Evolutionary conservation across 495 filamentous ascomycete genomes (phyloP), one percentile per base, ranked within the genome.

Genomic region (Friedmanniomyces endolithicus): DNA sequence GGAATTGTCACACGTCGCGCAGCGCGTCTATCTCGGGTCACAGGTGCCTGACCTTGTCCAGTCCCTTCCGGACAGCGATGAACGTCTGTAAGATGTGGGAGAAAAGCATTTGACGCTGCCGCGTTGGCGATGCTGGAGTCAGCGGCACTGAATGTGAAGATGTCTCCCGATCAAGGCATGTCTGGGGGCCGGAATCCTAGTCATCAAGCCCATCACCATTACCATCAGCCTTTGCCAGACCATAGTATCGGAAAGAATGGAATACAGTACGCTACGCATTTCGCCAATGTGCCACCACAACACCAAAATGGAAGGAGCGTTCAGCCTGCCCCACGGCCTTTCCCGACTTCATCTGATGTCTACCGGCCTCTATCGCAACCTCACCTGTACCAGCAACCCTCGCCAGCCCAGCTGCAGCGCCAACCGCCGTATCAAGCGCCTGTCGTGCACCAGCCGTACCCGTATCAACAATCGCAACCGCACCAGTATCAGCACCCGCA

Each of bases 401-500:
- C 31, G 9, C 9, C 39, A n/a, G 20, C n/a, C 6, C 51, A 46
- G 14, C 37, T 45, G 39, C 16, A n/a, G 12, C 29, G 9, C 16
- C 51, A 53, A 35, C 16, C 41, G 39, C 39, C 51, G 17, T 39
- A 52, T 41, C 37, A 41, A 41, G 37, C 49, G 11, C 31, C n/a
- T 11, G n/a, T 17, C 12, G 2, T 23, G 17, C 49, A 52, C 14
- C 19, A 24, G 49, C 37, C 6, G 16, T 41, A 41, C 49, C 20
- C 23, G 23, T 52, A 53, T 33, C 39, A 27, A n/a, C 51, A 53
- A 29, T 41, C 14, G 16, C 37, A 45, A 31, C 40, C 31, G 51
- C 51, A 44, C 6, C 52, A 48, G 23, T 49, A 55, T 16, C 40
- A 55, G 7, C 41, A 48, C 9, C 41, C 9, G 17, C 52, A 49